Percentiles rank a stretch among this genome's conserved stretches.
Conservation (phyloP, 805 yeast species). For the Ogataea pignaliae region DNA sequence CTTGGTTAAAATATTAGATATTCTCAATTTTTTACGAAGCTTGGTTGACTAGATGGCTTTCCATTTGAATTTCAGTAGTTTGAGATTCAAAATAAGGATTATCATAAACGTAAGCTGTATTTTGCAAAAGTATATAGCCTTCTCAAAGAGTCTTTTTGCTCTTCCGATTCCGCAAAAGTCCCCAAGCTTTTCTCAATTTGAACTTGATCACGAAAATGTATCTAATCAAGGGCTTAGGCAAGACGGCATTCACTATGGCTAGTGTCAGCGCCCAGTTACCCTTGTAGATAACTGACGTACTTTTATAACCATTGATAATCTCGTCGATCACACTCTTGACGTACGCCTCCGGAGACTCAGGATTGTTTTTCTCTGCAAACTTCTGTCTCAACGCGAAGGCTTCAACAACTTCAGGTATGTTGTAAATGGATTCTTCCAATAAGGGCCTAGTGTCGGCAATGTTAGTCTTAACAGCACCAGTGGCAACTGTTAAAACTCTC, state of each 20-base stretch:
- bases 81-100: too few species aligned
- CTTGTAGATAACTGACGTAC: conserved; percentile 47
- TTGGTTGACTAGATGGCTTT: too few species aligned
- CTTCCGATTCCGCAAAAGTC: conserved; percentile 19
- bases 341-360: conserved; percentile 56
- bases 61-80: too few species aligned
- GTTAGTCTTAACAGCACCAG: conserved; percentile 73
- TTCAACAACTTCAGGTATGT: conserved; percentile 44
- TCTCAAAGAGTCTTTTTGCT: background rate
- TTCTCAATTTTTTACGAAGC: too few species aligned
- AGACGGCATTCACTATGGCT: conserved; percentile 21
- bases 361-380: conserved; percentile 56
- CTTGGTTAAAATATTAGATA: too few species aligned
- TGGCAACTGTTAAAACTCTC: conserved; percentile 60
- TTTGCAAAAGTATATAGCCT: too few species aligned
- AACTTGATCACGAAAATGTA: conserved; percentile 28
- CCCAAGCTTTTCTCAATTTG: conserved; percentile 32
- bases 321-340: conserved; percentile 54
- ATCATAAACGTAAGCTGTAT: too few species aligned
- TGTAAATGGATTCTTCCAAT: conserved; percentile 51
- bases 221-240: conserved; percentile 25
- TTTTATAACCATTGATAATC: conserved; percentile 33
- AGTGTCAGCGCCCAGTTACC: conserved; percentile 36
- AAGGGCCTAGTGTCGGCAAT: conserved; percentile 64
- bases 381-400: conserved; percentile 48